Evolutionary conservation across 768 basidiomycete genomes (phyloP), one percentile per base, ranked within the genome.

Genomic region (Clitopilus hobsonii): DNA sequence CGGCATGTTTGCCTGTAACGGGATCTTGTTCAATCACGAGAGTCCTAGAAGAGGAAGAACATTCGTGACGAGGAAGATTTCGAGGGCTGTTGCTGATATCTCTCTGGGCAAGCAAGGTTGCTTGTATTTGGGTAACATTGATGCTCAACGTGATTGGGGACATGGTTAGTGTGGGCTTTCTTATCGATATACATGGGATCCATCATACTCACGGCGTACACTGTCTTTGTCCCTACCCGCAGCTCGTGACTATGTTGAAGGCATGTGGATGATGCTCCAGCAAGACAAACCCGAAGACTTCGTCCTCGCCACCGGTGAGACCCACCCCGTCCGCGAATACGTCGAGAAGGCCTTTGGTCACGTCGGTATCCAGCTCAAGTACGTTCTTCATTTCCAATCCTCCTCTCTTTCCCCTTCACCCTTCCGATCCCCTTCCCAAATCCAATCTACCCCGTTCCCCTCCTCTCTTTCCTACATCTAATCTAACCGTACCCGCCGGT

Each of bases 11-110:
- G 91, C 94, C 16, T 94, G 91, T 71, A 97, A 97, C 70, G 95
- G 95, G 49, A 98, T 98, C 66, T 72, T 98, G 62, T 98, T 97
- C 85, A 97, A 98, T 68, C 95, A 98, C 73, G 95, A 98, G 75
- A 96, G 94, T 62, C 95, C 96, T 13, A 82, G 95, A 50, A 81
- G 95, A 62, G 95, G 95, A 20, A 77, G 94, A 67, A 98, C 94
- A 6, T 98, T 98, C 74, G 94, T 98, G 61, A 97, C 95, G 38
- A 80, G 94, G 66, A 98, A 98, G 77, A 97, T 98, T 64, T 78
- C 90, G 45, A 80, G 95, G 57, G 94, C 94, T 8, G 94, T 85
- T 16, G 94, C 95, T 6, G 95, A 98, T 66, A 98, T 98, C 65
- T 78, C 79, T 56, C 71, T 94, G 49, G 92, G 91, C 54, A 95